Conservation (phyloP, 1,139 yeast genomes). For the Geotrichum klebahnii region DNA sequence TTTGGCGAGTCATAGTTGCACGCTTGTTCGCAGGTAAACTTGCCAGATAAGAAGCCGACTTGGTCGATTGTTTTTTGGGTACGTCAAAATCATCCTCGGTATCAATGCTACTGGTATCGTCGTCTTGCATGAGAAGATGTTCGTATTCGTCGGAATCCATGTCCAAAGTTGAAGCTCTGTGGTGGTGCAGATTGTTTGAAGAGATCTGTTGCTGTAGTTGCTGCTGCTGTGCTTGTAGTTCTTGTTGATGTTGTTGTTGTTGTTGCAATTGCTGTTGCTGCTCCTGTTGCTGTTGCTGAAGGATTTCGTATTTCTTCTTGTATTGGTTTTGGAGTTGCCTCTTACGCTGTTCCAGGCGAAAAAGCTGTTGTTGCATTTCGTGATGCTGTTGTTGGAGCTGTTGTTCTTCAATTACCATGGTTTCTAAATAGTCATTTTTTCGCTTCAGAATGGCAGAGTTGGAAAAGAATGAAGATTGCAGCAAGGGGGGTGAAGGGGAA, state of each 20-base stretch:
- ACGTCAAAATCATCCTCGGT: slow-evolving; percentile 5
- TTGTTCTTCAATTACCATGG: slow-evolving; percentile 9
- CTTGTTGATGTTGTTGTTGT: background rate
- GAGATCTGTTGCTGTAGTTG: no score
- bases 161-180: slow-evolving; percentile 1
- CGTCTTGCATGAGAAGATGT: slow-evolving; percentile 2
- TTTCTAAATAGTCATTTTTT: slow-evolving; percentile 3
- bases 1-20: slow-evolving; percentile 22
- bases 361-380: slow-evolving; percentile 2
- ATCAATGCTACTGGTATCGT: slow-evolving; percentile 7
- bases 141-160: slow-evolving; percentile 15
- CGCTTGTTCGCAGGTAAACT: slow-evolving; percentile 1
- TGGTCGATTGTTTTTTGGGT: background rate
- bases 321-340: slow-evolving; percentile 1
- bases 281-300: slow-evolving; percentile 6
- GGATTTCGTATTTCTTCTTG: background rate
- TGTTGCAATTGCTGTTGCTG: no score
- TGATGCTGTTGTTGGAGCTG: background rate
- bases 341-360: background rate
- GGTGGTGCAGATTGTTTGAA: background rate
- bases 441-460: background rate
- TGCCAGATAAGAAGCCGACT: background rate
- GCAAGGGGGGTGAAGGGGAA: background rate
- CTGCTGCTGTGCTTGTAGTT: no score
- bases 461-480: background rate